phyloP scores from a whole-genome alignment of 257 asterid genomes.

The Phtheirospermum japonicum region DNA sequence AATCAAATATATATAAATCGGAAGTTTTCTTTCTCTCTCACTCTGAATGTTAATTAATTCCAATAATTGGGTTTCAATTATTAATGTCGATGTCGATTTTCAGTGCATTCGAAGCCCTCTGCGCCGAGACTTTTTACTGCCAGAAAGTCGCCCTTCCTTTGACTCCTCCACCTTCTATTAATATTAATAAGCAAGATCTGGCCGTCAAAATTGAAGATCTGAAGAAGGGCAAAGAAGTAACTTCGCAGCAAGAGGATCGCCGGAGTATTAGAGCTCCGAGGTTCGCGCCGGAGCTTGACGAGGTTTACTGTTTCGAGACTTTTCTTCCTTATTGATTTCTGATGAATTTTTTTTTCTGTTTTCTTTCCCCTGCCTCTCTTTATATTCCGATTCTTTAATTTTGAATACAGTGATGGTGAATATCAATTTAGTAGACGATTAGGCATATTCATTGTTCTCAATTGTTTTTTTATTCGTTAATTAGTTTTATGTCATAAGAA shows the following conservation, averaged over 20 bases:
- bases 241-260: slow-evolving; percentile 15
- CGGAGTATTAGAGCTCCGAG: slow-evolving; percentile 30
- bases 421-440: no score
- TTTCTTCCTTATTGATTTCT: slow-evolving; percentile 28
- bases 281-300: slow-evolving; percentile 49
- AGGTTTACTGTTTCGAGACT: slow-evolving; percentile 41
- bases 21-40: no score
- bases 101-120: slow-evolving; percentile 51
- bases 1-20: no score
- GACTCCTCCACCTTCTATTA: slow-evolving; percentile 5
- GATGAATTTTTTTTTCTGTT: neutral
- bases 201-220: slow-evolving; percentile 11
- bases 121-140: slow-evolving; percentile 40
- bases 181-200: neutral
- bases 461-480: no score
- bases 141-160: slow-evolving; percentile 27
- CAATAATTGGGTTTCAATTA: no score
- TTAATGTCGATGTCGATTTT: slow-evolving; percentile 49
- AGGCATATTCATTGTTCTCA: no score
- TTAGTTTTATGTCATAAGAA: no score
- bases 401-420: no score
- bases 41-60: no score
- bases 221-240: slow-evolving; percentile 27
- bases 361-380: no score
- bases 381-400: no score